A percentile compares a stretch with the other conserved stretches of the same genome.
phyloP scores from a whole-genome alignment of 306 rosid species.

The Prunus mira region DNA sequence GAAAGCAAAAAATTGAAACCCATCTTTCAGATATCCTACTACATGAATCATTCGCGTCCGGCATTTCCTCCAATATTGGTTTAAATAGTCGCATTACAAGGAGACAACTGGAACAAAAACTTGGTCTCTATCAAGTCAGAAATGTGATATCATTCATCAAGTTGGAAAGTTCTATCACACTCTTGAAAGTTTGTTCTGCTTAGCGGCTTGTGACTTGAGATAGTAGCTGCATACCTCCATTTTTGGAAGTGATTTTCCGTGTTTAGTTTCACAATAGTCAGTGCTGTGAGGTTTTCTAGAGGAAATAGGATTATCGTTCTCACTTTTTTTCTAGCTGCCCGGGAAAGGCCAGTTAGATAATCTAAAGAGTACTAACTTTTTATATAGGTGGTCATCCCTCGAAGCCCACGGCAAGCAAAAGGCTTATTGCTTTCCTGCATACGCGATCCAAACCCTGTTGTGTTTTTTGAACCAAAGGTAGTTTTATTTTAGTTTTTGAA shows the following conservation, averaged over 20 bases:
- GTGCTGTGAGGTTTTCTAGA: background rate
- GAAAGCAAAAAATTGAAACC: too few species aligned
- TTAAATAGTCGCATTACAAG: background rate
- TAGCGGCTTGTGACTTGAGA: background rate
- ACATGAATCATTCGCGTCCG: too few species aligned
- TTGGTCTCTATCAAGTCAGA: too few species aligned
- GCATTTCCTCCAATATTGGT: background rate
- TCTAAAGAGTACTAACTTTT: conserved; percentile 16
- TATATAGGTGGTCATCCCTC: conserved; percentile 87
- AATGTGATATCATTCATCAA: too few species aligned
- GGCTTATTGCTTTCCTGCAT: conserved; percentile 83
- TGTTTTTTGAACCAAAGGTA: conserved; percentile 97
- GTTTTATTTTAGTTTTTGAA: conserved; percentile 5
- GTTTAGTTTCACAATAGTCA: background rate
- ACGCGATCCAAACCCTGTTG: conserved; percentile 88
- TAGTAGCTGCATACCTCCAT: background rate
- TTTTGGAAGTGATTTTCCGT: background rate
- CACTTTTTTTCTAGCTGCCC: background rate
- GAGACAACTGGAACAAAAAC: too few species aligned
- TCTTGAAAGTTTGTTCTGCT: conserved; percentile 8
- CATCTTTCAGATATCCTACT: too few species aligned
- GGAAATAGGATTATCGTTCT: background rate
- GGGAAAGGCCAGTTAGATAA: too few species aligned
- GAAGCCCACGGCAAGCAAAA: conserved; percentile 90
- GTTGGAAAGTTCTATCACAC: background rate